phyloP scores from a whole-genome alignment of 1,284 basidiomycete species.

The Laetiporus sulphureus region DNA sequence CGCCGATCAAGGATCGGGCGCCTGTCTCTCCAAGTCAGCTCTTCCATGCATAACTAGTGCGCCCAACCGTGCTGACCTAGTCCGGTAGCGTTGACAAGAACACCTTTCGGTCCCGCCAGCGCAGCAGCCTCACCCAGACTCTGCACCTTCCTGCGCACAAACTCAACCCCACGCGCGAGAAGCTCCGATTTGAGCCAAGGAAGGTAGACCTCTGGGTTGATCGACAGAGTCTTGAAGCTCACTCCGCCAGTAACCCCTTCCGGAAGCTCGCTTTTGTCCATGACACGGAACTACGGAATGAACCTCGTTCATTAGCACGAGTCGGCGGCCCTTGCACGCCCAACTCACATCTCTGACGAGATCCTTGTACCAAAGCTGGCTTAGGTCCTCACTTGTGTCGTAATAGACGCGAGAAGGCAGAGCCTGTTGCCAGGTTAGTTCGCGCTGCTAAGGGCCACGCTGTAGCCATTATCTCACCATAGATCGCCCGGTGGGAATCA shows the following conservation, averaged over 20 bases:
- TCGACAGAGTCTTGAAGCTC: constrained; percentile 39
- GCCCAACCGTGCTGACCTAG: constrained; percentile 33
- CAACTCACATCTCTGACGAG: constrained; percentile 42
- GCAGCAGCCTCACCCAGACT: constrained; percentile 37
- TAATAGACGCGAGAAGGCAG: constrained; percentile 38
- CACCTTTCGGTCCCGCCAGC: constrained; percentile 28
- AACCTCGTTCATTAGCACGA: background rate
- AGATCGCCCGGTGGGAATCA: constrained; percentile 41
- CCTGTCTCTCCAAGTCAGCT: constrained; percentile 31
- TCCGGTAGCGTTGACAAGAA: constrained; percentile 43
- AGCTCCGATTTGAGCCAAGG: constrained; percentile 41
- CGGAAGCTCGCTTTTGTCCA: constrained; percentile 31
- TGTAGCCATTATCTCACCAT: constrained; percentile 37
- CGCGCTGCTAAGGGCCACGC: too few relatives aligned
- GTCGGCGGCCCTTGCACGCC: background rate
- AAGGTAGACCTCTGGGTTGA: constrained; percentile 42
- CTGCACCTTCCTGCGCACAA: constrained; percentile 22
- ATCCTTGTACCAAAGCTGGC: constrained; percentile 43
- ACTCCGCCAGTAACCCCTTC: constrained; percentile 30
- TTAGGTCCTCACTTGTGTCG: constrained; percentile 21
- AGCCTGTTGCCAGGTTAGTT: too few relatives aligned
- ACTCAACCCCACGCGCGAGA: constrained; percentile 23
- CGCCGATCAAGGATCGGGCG: constrained; percentile 69
- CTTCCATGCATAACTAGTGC: background rate
- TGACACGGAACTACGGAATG: constrained; percentile 30